Evolutionary conservation across 305 asterid genomes (phyloP).

Genomic region (Solanum aculeatissimum): DNA sequence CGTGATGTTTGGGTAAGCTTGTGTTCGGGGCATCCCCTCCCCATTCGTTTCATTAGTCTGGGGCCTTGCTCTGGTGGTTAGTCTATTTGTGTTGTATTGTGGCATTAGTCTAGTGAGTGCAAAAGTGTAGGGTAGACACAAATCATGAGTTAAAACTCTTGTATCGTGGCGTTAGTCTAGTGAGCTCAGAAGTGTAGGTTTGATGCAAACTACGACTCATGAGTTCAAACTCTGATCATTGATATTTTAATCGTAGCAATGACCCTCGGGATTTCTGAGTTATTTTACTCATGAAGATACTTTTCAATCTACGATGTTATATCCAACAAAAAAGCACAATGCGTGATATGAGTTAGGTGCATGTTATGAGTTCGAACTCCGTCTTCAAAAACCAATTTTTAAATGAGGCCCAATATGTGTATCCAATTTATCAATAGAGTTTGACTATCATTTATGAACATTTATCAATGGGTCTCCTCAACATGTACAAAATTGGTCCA

Average conservation of each 20-base stretch:
- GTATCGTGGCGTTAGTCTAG: not conserved
- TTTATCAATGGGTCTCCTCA: not conserved
- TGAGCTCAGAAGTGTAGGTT: not conserved
- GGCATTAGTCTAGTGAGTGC: not conserved
- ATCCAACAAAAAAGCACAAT: no score
- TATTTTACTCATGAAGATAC: not conserved
- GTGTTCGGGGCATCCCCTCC: not conserved
- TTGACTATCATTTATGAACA: not conserved
- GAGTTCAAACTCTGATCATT: not conserved
- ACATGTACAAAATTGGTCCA: not conserved
- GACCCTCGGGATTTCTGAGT: not conserved
- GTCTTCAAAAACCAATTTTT: not conserved
- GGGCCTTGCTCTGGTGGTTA: not conserved
- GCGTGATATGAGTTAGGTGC: no score
- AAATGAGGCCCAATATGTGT: not conserved
- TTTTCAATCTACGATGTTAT: no score
- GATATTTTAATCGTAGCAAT: not conserved
- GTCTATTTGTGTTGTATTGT: not conserved
- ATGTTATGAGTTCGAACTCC: no score
- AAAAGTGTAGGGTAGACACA: not conserved
- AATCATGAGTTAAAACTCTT: not conserved
- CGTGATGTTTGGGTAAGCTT: not conserved
- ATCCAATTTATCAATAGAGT: not conserved
- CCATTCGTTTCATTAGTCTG: not conserved
- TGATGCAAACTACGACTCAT: not conserved